Conservation (phyloP, 768 basidiomycete species). For the Artomyces pyxidatus region DNA sequence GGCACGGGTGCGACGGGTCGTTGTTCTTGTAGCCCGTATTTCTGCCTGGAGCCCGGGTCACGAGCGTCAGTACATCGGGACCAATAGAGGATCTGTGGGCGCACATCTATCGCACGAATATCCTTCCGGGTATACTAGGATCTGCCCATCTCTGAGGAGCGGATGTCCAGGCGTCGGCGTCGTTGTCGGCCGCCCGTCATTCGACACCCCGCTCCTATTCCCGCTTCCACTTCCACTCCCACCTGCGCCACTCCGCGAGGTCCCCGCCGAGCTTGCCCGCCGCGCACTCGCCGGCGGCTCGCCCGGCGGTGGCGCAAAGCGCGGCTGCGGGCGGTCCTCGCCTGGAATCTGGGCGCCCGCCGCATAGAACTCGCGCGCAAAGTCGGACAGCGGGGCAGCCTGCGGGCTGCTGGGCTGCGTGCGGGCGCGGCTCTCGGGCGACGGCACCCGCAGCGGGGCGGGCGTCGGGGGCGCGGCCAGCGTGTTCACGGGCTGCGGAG, state of each 20-base stretch:
- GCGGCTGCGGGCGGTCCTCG: conserved; percentile 2
- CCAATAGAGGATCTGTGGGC: conserved; percentile 17
- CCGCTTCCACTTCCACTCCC: conserved; percentile 1
- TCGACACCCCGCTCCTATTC: conserved; percentile 18
- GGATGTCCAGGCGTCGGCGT: conserved; percentile 61
- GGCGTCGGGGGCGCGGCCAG: conserved; percentile 18
- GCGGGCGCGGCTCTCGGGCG: background rate
- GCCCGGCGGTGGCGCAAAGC: conserved; percentile 26
- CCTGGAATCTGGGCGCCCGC: conserved; percentile 28
- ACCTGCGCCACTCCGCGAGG: background rate
- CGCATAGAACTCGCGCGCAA: conserved; percentile 57
- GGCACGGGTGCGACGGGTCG: conserved; percentile 62
- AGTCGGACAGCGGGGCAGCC: conserved; percentile 34
- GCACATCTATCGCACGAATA: conserved; percentile 62
- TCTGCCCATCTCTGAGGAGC: conserved; percentile 47
- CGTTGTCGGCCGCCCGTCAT: conserved; percentile 57
- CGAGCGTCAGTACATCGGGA: background rate
- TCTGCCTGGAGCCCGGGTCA: conserved; percentile 35
- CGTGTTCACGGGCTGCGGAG: conserved; percentile 2
- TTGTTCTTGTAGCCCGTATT: conserved; percentile 69
- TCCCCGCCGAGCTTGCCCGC: conserved; percentile 9
- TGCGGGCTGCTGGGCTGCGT: conserved; percentile 14
- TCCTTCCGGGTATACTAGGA: conserved; percentile 64
- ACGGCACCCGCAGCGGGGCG: conserved; percentile 11
- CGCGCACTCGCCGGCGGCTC: conserved; percentile 17